Conservation (phyloP, 176 grass and related monocot genomes). For the Aegilops sharonensis region DNA sequence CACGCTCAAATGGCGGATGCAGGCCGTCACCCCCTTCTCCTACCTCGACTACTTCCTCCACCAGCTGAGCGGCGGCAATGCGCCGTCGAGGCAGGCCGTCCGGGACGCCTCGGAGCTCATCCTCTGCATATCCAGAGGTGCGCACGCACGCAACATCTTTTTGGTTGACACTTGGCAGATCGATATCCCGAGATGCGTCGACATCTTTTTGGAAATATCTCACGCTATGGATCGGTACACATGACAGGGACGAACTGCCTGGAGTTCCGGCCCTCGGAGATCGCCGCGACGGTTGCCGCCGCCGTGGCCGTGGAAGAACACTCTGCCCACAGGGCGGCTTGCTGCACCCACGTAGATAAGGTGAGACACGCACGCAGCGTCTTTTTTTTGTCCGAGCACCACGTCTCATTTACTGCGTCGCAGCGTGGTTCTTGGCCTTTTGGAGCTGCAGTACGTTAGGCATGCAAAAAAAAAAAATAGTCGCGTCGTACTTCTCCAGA, state of each 20-base stretch:
- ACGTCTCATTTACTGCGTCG: background rate
- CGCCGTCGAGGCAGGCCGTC: conserved; percentile 33
- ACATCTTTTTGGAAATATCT: background rate
- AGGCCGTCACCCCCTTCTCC: conserved; percentile 87
- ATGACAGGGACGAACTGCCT: conserved; percentile 63
- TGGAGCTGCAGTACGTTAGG: background rate
- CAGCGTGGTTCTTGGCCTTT: background rate
- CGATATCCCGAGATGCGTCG: background rate
- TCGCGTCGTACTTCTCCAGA: background rate
- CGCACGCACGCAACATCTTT: background rate
- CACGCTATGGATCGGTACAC: background rate
- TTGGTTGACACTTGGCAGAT: background rate
- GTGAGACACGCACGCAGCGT: conserved; percentile 3
- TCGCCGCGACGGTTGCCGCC: conserved; percentile 68
- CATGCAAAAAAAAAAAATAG: background rate
- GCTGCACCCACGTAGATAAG: conserved; percentile 66
- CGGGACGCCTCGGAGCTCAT: conserved; percentile 46
- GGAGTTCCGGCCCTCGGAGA: conserved; percentile 71
- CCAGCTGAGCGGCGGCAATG: conserved; percentile 50
- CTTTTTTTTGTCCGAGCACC: too few relatives aligned
- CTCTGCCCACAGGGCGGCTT: conserved; percentile 18
- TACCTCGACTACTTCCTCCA: conserved; percentile 90
- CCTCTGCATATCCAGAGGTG: conserved; percentile 60
- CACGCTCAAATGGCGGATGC: conserved; percentile 98
- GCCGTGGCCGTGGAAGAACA: conserved; percentile 44